Base-by-base conservation (phyloP, 768 basidiomycete genomes). In the Kwoniella dendrophila region DNA sequence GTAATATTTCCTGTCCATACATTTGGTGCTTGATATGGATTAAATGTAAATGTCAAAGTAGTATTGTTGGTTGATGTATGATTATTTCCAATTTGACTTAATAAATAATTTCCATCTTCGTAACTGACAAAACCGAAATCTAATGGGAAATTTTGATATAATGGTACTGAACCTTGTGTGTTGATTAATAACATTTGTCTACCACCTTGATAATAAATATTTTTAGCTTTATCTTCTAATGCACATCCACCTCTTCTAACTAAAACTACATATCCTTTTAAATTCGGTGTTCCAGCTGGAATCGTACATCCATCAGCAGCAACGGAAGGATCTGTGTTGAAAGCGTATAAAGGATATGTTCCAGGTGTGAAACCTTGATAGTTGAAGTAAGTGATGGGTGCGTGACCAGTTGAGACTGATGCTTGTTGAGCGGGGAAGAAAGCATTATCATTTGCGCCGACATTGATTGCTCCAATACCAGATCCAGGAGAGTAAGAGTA, bases 301-400 rank as follows among this genome's bases (percentile, higher is more conserved):
- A 87, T 80, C 2, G 85, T 80, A 77, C 88, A 90, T 0, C 85
- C 87, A 65, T 87, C 86, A 68, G 85, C 81, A 1, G 76, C 77
- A 32, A 84, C 79, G 3, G 83, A 83, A 2, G 83, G 82, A 66
- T 86, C 84, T 8, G 85, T 86, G 5, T 83, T 83, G n/a, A 85
- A 85, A 59, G 83, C 88, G 53, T 87, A 82, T 0, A 85, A 82
- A 2, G 84, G 78, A 18, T 82, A 76, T 1, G 81, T 83, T 1
- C 76, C 79, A 33, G 85, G 74, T 0, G 81, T 74, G 52, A 87
- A 76, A 16, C 86, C 84, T 63, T 82, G 76, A 20, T 81, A 81
- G 34, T 80, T 71, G 77, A 83, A 86, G 75, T 89, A 88, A 11
- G 83, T 64, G 64, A 78, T 69, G 7, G 76, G 75, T n/a, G 72